Evolutionary conservation across 2,329 filamentous ascomycete species (phyloP), one percentile per base, ranked within the genome.

Genomic region (Ceratocystis diversiconidia): DNA sequence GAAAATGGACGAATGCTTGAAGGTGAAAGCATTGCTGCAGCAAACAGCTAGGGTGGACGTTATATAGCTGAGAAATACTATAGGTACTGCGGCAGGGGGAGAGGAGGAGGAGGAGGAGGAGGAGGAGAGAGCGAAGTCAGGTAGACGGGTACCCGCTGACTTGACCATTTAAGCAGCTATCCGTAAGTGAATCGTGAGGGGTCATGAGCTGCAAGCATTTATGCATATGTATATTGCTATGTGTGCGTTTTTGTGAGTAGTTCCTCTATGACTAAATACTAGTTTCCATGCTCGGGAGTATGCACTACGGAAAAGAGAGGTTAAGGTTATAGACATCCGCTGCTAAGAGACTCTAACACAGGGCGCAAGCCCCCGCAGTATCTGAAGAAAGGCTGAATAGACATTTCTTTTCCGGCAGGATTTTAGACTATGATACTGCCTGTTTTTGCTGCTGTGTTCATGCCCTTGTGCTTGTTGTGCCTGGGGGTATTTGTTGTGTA

Each of bases 101-200:
- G 28, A 30, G 28, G 22, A 57, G 15, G 22, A 57, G 8, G 19
- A 5, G 17, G 22, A 30, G 30, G 7, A 32, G 30, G 6, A 32
- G 6, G 30, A 36, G 1, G 32, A 36, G 32, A 12, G 32, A 10
- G 32, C 32, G 32, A 36, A 36, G 32, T 41, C 6, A 19, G 52
- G 12, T 36, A 10, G 25, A 59, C 52, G 28, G 52, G 52, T 59
- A 32, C 25, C 6, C 28, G 17, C 52, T 59, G 52, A 12, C 6
- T 59, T 59, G 30, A 8, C 28, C 28, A 59, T 59, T 59, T 59
- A 59, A n/a, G 52, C 52, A 59, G 28, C 15, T 36, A 59, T 59
- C 52, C 52, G 12, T 36, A 28, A 3, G 10, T 32, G 7, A 59
- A 30, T 36, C 32, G 6, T 59, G 17, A 8, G 52, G n/a, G 32